Evolutionary conservation across 108 stramenopile genomes (phyloP), one percentile per base, ranked within the genome.

Genomic region (Skeletonema marinoi): DNA sequence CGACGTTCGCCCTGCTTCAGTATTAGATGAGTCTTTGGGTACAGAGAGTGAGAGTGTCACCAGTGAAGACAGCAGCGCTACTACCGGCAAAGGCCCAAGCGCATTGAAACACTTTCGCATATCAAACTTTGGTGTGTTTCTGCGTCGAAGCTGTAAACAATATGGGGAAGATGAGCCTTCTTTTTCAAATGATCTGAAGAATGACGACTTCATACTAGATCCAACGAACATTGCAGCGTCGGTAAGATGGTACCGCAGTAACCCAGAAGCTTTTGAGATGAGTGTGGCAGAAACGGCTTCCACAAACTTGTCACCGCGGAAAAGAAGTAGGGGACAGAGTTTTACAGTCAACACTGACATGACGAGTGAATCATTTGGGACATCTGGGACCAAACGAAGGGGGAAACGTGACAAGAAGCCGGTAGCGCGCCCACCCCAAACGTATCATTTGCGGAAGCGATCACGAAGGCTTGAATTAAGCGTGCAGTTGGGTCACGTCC

Each of bases 361-460:
- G 39, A 54, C 60, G 12, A 16, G 41, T 61, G 58, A 30, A 10
- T 78, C 65, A 59, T 46, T 62, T 4, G 68, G 38, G 39, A 73
- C 68, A 65, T 66, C 73, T 8, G 66, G 72, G 9, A 82, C 80
- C 48, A 70, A 66, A 70, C 76, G 91, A 59, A 75, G 91, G 76
- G 88, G 80, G 2, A 90, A 92, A 71, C 77, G 91, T 2, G 89
- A 92, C 64, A 88, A 87, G 67, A 60, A 14, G 62, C 78, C 19
- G 66, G 54, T 32, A 35, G 41, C 29, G 12, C 14, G 54, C n/a
- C 44, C 48, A 31, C 65, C 68, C 4, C 51, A 39, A 31, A 31
- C 68, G 38, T 38, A 30, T 32, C 41, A 65, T 35, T 70, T 73
- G 17, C 51, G 56, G n/a, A 51, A 68, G 8, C 58, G 31, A 36